Evolutionary conservation across 768 basidiomycete genomes (phyloP), one percentile per base, ranked within the genome.

Genomic region (Mycena pura): DNA sequence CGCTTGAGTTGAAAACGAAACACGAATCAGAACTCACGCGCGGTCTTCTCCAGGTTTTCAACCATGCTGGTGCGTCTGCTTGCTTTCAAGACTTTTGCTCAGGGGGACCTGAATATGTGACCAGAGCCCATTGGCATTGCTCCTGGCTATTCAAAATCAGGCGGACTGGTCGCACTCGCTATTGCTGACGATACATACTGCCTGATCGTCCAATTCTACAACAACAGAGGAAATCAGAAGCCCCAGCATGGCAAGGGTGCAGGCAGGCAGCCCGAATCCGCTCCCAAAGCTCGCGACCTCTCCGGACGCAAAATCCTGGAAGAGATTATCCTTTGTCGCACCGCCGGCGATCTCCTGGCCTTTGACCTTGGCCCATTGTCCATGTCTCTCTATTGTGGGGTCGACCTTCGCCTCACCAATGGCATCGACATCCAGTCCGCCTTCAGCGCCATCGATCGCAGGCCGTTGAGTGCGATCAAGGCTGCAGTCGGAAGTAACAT

Each of bases 351-450:
- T 14, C 68, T 86, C 41, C 81, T 78, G 44, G 84, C 82, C 0
- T 88, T 90, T 65, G 82, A 86, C 66, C 76, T 87, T 64, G 83
- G 69, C 1, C 79, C 78, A 0, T 69, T 88, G 15, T 76, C 81
- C 0, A 76, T 87, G 69, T 76, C 81, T 0, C 74, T 90, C 6
- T 82, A 78, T 65, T 65, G 60, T 32, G 78, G 83, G 36, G 70
- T 79, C 40, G 66, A 70, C 2, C 63, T 88, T 22, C 78, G 78
- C 36, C 65, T 89, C 40, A 68, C 71, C 7, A 77, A 81, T 28
- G 86, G 78, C n/a, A 70, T 88, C 36, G 86, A 89, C 66, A 79
- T 90, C 21, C 86, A 88, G 63, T 83, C 82, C 5, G 80, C 76
- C 3, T 81, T 82, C 64, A 73, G 76, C 7, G 74, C 74, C 9